Evolutionary conservation across 2,329 filamentous ascomycete species (phyloP).

Genomic region (Claviceps arundinis): DNA sequence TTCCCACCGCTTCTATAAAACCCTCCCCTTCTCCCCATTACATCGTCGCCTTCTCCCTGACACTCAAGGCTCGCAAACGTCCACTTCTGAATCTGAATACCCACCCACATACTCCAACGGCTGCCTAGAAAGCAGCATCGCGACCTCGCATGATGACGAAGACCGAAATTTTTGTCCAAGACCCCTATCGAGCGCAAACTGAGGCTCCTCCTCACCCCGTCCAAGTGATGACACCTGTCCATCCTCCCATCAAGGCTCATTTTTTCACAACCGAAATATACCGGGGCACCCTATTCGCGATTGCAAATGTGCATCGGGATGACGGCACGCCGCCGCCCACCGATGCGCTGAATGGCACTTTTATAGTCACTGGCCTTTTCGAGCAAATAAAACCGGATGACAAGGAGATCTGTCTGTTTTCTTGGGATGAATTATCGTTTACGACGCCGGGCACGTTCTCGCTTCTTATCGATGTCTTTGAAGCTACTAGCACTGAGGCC

Average conservation of each 20-base stretch:
- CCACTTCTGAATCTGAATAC: not conserved
- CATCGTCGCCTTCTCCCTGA: not conserved
- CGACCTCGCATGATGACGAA: conserved; percentile 5
- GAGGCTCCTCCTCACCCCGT: conserved; percentile 10
- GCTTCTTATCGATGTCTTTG: not conserved
- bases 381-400: not conserved
- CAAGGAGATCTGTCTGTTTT: not conserved
- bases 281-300: not conserved
- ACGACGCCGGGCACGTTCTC: not conserved
- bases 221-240: conserved; percentile 8
- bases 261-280: not conserved
- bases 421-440: not conserved
- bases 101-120: not conserved
- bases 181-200: conserved; percentile 9
- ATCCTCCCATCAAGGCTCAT: conserved; percentile 11
- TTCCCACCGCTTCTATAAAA: not conserved
- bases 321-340: not conserved
- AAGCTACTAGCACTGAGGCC: not conserved
- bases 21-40: not conserved
- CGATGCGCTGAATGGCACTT: not conserved
- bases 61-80: not conserved
- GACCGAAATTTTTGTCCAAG: conserved; percentile 13
- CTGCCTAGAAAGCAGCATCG: not conserved
- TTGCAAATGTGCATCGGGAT: not conserved
- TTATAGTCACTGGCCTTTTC: not conserved